Conservation (phyloP, 202 grass and related monocot species). For the Setaria italica region DNA sequence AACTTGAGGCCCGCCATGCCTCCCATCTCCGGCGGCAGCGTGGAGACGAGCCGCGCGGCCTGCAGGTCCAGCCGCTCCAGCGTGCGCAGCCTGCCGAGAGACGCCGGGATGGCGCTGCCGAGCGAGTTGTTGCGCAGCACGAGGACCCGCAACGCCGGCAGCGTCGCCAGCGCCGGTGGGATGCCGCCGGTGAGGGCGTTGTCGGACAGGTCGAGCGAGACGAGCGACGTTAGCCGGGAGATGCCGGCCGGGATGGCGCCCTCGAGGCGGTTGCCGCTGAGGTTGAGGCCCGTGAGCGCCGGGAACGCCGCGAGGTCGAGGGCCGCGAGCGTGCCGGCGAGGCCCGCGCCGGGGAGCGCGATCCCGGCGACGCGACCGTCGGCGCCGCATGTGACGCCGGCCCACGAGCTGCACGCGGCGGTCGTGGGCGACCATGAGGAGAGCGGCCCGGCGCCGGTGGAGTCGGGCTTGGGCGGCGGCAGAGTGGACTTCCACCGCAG, state of each 20-base stretch:
- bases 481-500: constrained; percentile 59
- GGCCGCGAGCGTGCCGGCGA: constrained; percentile 34
- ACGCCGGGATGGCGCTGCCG: constrained; percentile 41
- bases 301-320: constrained; percentile 50
- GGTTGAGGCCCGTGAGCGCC: constrained; percentile 51
- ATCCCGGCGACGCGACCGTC: constrained; percentile 33
- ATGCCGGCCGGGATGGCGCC: constrained; percentile 56
- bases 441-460: constrained; percentile 15
- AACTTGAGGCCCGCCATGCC: constrained; percentile 42
- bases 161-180: constrained; percentile 40
- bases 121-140: constrained; percentile 52
- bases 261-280: constrained; percentile 53
- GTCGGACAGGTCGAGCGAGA: constrained; percentile 48
- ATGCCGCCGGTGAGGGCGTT: constrained; percentile 64
- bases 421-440: constrained; percentile 48
- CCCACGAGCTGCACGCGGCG: constrained; percentile 46
- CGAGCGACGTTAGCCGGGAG: constrained; percentile 42
- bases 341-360: not conserved
- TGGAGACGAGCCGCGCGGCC: constrained; percentile 31
- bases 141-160: constrained; percentile 48
- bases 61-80: constrained; percentile 52
- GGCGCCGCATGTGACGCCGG: constrained; percentile 51
- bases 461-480: not conserved
- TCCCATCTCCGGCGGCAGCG: constrained; percentile 53
- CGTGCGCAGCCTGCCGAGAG: constrained; percentile 44